Evolutionary conservation across 2,329 filamentous ascomycete species (phyloP).

Genomic region (Xylaria arbuscula): DNA sequence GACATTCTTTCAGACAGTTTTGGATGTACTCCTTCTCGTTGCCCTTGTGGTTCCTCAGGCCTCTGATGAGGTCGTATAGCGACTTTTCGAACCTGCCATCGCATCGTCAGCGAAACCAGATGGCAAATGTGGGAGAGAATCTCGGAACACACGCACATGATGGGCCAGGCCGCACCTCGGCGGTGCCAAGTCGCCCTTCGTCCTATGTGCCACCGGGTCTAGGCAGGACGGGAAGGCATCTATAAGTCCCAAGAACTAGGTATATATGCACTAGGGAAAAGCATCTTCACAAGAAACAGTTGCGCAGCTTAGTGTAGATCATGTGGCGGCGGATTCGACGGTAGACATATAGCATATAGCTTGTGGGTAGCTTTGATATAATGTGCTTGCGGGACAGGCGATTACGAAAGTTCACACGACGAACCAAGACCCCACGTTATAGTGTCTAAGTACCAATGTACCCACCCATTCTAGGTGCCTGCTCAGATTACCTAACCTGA

Average conservation of each 20-base stretch:
- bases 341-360: constrained; percentile 14
- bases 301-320: constrained; percentile 1
- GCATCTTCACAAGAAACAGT: constrained; percentile 34
- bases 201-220: constrained; percentile 22
- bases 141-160: constrained; percentile 48
- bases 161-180: constrained; percentile 43
- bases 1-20: constrained; percentile 93
- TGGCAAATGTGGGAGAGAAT: constrained; percentile 17
- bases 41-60: constrained; percentile 94
- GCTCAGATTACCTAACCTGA: too few relatives aligned
- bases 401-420: constrained; percentile 18
- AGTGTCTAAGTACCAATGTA: neutral
- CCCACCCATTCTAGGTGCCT: too few relatives aligned
- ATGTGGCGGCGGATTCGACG: constrained; percentile 14
- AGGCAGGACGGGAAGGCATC: constrained; percentile 33
- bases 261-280: constrained; percentile 26
- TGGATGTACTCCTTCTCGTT: constrained; percentile 96
- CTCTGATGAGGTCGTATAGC: constrained; percentile 97
- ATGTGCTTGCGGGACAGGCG: constrained; percentile 16
- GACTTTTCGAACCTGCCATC: constrained; percentile 94
- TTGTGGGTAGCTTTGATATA: constrained; percentile 1
- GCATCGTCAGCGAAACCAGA: constrained; percentile 41
- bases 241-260: constrained; percentile 36
- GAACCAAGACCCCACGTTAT: constrained; percentile 20
- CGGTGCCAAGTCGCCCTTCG: constrained; percentile 38